Evolutionary conservation across 148 eudicot species (phyloP).

Genomic region (Camellia lanceoleosa): DNA sequence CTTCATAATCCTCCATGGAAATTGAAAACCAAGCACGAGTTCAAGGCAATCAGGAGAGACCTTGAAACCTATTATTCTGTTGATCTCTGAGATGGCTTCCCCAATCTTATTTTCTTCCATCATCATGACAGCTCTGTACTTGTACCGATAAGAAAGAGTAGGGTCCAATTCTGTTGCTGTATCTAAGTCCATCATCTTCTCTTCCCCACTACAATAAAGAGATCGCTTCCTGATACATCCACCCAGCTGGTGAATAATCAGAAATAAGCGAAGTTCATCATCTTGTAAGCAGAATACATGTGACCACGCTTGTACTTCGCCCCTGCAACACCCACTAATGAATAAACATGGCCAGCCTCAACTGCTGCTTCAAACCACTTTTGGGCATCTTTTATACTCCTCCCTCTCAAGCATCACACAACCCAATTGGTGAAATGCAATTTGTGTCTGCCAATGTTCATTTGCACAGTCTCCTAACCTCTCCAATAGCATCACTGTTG

Average conservation of each 20-base stretch:
- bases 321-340: conserved; percentile 76
- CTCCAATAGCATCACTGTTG: conserved; percentile 68
- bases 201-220: conserved; percentile 64
- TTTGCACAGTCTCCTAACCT: conserved; percentile 61
- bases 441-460: conserved; percentile 65
- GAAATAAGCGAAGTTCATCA: conserved; percentile 61
- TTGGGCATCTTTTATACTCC: conserved; percentile 77
- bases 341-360: conserved; percentile 75
- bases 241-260: conserved; percentile 62
- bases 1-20: conserved; percentile 63
- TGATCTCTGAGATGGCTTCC: conserved; percentile 61
- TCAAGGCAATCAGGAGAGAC: conserved; percentile 88
- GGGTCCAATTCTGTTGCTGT: conserved; percentile 74
- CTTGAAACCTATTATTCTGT: conserved; percentile 65
- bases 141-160: conserved; percentile 72
- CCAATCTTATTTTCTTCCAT: conserved; percentile 44
- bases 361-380: conserved; percentile 72
- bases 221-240: conserved; percentile 96
- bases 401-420: conserved; percentile 79
- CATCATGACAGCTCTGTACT: conserved; percentile 64
- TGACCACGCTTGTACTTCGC: conserved; percentile 80
- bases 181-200: conserved; percentile 67
- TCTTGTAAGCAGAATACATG: conserved; percentile 65
- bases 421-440: conserved; percentile 74
- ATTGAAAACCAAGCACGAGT: conserved; percentile 87